phyloP scores from a whole-genome alignment of 2,329 filamentous ascomycete genomes.

The Neopestalotiopsis sp. region DNA sequence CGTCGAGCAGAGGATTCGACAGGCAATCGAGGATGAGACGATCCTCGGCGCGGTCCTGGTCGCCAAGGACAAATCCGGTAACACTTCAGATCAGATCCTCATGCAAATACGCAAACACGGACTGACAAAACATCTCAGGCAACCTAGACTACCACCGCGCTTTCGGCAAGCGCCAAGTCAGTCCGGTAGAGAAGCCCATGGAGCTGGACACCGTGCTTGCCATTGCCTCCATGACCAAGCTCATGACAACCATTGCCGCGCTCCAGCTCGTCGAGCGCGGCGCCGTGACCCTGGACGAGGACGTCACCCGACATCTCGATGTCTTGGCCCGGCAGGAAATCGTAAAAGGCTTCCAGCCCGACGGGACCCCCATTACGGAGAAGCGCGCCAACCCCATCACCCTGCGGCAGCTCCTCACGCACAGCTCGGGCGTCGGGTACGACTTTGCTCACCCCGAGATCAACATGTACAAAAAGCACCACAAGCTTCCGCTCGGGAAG shows the following conservation, averaged over 20 bases:
- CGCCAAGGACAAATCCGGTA: slow-evolving; percentile 23
- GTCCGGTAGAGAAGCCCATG: slow-evolving; percentile 19
- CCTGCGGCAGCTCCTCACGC: slow-evolving; percentile 51
- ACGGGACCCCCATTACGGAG: slow-evolving; percentile 36
- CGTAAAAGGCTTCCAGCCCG: slow-evolving; percentile 46
- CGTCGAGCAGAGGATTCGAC: slow-evolving; percentile 21
- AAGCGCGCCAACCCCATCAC: slow-evolving; percentile 42
- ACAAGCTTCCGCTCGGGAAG: not conserved
- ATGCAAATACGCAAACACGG: not conserved
- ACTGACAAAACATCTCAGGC: slow-evolving; percentile 18
- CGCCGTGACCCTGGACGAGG: slow-evolving; percentile 48
- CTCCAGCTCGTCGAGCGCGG: slow-evolving; percentile 54
- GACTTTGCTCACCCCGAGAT: slow-evolving; percentile 33
- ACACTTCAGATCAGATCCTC: not conserved
- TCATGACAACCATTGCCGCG: slow-evolving; percentile 50
- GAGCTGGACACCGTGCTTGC: slow-evolving; percentile 35
- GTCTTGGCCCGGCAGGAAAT: slow-evolving; percentile 48
- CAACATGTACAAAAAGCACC: slow-evolving; percentile 9
- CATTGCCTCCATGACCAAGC: slow-evolving; percentile 44
- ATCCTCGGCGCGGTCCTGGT: slow-evolving; percentile 23
- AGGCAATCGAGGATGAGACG: slow-evolving; percentile 20
- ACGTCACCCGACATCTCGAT: slow-evolving; percentile 47
- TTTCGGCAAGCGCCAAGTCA: slow-evolving; percentile 18
- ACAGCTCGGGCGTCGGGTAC: slow-evolving; percentile 50
- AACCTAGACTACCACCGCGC: slow-evolving; percentile 23